Base-by-base conservation (phyloP, 305 asterid species). In the Rubia tinctorum region DNA sequence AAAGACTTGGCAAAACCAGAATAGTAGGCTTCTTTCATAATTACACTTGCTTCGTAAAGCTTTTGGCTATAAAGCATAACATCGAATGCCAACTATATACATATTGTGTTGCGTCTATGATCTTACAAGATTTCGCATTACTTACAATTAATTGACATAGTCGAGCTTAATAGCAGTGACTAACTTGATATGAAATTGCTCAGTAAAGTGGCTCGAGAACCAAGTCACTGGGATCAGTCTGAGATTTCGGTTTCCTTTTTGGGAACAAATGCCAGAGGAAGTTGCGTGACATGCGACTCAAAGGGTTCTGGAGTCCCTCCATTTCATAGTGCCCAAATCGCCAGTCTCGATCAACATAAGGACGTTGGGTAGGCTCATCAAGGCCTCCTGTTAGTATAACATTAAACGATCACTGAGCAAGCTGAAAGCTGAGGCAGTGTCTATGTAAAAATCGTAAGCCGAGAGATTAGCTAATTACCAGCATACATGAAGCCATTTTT, bases 241-340 rank as follows among this genome's bases (percentile, higher is more conserved):
- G 69, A 43, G 76, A 74, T 60, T 79, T 77, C 55, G 82, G 56
- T 80, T 85, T 89, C 86, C 78, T 83, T 65, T 66, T 66, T 58
- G 68, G 47, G 58, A 71, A 76, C 80, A 94, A 75, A 65, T 89
- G 89, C 13, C 76, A 86, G 73, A 88, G 83, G 64, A 86, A 14
- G 27, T 18, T 78, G 80, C 91, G 83, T 22, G 95, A 80, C 71
- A 91, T 44, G 18, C 92, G 87, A 82, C 97, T 87, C 82, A 94
- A 79, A 2, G 97, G 97, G 76, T 94, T 97, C 86, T 91, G 99
- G 79, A 91, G 79, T 25, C 96, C 95, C 76, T 94, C 97, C 95
- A 94, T 88, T 75, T 88, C 88, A 74, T 94, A 90, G 87, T 88
- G 93, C 65, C 97, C 99, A 65, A 94, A 91, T 39, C 97, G 87